Percentiles rank a stretch among this genome's conserved stretches.
These are phyloP conservation scores for Saksenaea oblongispora DNA, from an alignment of 371 early-diverging fungal genomes.

Conservation along the genomic window DNA sequence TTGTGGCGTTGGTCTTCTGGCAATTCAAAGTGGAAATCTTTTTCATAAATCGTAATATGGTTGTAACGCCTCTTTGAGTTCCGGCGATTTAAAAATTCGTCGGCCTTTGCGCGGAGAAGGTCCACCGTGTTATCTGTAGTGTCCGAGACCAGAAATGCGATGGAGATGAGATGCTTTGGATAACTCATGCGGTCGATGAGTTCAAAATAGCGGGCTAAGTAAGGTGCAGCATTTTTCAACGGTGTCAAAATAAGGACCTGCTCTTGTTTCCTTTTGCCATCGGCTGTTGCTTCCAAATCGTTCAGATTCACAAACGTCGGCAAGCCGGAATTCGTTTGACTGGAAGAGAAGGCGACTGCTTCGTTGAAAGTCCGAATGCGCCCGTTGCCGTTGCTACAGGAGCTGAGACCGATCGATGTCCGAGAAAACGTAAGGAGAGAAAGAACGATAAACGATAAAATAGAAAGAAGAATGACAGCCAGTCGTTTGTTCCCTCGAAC, in stretches of 20 bases:
- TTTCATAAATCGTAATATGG: slow-evolving; percentile 51
- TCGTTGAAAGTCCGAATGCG: slow-evolving; percentile 23
- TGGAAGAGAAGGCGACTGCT: slow-evolving; percentile 27
- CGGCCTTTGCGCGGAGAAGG: slow-evolving; percentile 37
- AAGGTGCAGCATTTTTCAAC: slow-evolving; percentile 55
- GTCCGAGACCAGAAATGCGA: slow-evolving; percentile 63
- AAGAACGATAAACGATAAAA: slow-evolving; percentile 30
- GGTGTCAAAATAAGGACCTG: slow-evolving; percentile 59
- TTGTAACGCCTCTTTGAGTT: slow-evolving; percentile 38
- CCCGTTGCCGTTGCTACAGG: not conserved
- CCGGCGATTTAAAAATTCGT: slow-evolving; percentile 17
- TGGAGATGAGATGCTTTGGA: slow-evolving; percentile 54
- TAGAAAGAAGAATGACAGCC: slow-evolving; percentile 22
- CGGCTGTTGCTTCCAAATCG: slow-evolving; percentile 18
- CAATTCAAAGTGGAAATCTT: slow-evolving; percentile 58
- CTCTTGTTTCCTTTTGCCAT: slow-evolving; percentile 27
- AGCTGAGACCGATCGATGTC: not conserved
- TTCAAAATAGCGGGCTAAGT: slow-evolving; percentile 60
- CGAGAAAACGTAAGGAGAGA: slow-evolving; percentile 5
- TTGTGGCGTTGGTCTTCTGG: slow-evolving; percentile 51
- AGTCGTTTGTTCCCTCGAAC: slow-evolving; percentile 39
- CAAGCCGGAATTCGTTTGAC: not conserved
- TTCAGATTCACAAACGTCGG: slow-evolving; percentile 20
- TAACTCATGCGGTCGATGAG: slow-evolving; percentile 52
- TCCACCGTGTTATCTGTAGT: slow-evolving; percentile 54